Evolutionary conservation across 495 filamentous ascomycete species (phyloP).

Genomic region (Sordaria brevicollis): DNA sequence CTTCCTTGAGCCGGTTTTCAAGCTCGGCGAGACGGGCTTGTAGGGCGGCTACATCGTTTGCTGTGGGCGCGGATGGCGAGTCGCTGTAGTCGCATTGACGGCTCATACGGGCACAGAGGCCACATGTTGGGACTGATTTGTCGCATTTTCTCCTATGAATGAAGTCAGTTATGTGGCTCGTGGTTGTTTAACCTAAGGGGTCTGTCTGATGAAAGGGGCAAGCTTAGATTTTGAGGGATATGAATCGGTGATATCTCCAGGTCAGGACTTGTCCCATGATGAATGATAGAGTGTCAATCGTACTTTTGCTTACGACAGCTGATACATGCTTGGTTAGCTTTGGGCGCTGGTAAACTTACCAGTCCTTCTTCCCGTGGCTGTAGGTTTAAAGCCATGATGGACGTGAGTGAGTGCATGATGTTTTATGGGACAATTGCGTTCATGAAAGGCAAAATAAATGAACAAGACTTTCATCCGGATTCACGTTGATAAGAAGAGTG

Average conservation of each 20-base stretch:
- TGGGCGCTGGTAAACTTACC: background rate
- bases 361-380: background rate
- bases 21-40: constrained; percentile 27
- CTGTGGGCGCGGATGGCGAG: constrained; percentile 21
- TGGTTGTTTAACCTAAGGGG: background rate
- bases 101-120: constrained; percentile 29
- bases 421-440: background rate
- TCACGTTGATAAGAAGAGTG: background rate
- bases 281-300: background rate
- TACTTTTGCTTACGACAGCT: constrained; percentile 32
- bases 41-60: constrained; percentile 30
- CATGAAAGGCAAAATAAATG: background rate
- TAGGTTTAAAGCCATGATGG: background rate
- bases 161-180: background rate
- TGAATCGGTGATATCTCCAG: background rate
- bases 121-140: constrained; percentile 34
- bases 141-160: constrained; percentile 32
- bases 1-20: constrained; percentile 20
- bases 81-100: constrained; percentile 32
- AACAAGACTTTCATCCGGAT: background rate
- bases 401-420: background rate
- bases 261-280: background rate
- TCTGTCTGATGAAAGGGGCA: background rate
- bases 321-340: constrained; percentile 16
- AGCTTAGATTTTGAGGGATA: background rate